phyloP scores from a whole-genome alignment of 352 stramenopile species.

The Pythium dissotocum region DNA sequence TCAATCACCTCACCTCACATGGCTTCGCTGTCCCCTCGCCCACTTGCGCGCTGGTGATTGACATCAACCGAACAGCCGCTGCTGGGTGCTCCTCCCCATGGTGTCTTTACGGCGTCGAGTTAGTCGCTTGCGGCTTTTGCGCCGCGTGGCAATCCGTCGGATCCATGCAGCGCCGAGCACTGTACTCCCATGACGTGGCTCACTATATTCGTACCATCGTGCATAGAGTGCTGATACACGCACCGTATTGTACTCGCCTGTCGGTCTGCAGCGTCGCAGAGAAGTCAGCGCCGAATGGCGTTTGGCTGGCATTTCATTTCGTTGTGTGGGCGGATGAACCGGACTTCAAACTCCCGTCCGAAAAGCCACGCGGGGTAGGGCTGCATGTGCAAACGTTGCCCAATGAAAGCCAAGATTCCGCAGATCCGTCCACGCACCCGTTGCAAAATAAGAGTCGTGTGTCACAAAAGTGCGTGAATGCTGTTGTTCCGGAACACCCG shows the following conservation, averaged over 20 bases:
- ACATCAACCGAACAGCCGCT: not conserved
- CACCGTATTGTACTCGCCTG: not conserved
- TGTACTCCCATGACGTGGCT: not conserved
- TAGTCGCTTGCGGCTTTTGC: not conserved
- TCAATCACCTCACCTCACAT: not conserved
- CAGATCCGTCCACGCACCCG: not conserved
- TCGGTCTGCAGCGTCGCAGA: not conserved
- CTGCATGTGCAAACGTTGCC: not conserved
- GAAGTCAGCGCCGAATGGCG: conserved; percentile 3
- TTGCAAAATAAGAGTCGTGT: conserved; percentile 14
- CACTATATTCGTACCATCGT: not conserved
- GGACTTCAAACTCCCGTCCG: not conserved
- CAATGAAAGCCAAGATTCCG: conserved; percentile 4
- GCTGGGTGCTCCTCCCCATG: not conserved
- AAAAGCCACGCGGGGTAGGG: conserved; percentile 17
- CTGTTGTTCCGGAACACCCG: conserved; percentile 1
- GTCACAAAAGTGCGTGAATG: not conserved
- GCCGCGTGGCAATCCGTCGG: not conserved
- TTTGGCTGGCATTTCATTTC: conserved; percentile 2
- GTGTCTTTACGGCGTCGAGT: not conserved
- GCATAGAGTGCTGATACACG: not conserved
- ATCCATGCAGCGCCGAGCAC: not conserved
- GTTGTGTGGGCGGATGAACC: conserved; percentile 5
- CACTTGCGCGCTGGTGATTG: not conserved
- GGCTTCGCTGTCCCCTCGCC: not conserved